Evolutionary conservation across 2,329 filamentous ascomycete species (phyloP).

Genomic region (Arthrobotrys sphaeroides): DNA sequence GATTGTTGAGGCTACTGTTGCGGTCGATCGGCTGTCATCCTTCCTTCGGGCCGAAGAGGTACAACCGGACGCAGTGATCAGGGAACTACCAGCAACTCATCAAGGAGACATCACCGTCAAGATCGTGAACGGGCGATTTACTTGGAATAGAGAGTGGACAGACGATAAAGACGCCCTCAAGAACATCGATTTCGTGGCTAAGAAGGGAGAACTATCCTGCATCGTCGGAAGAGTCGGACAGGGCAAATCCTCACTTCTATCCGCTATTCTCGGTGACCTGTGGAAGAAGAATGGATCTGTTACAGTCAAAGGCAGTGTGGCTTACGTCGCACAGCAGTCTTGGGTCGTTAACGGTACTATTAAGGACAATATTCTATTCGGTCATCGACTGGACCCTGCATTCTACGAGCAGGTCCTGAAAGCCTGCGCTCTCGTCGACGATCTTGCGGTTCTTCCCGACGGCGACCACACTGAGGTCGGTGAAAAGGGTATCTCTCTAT

Average conservation of each 20-base stretch:
- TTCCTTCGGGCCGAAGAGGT: slow-evolving; percentile 90
- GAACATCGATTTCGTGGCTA: slow-evolving; percentile 85
- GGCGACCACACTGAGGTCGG: slow-evolving; percentile 97
- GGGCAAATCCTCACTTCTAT: slow-evolving; percentile 92
- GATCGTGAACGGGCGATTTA: slow-evolving; percentile 86
- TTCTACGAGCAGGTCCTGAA: slow-evolving; percentile 95
- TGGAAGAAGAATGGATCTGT: slow-evolving; percentile 90
- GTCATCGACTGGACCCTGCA: slow-evolving; percentile 87
- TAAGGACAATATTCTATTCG: slow-evolving; percentile 96
- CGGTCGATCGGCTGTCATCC: slow-evolving; percentile 81
- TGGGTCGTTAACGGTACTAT: slow-evolving; percentile 99
- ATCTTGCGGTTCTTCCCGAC: slow-evolving; percentile 91
- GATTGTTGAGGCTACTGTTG: slow-evolving; percentile 94
- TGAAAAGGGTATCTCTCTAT: slow-evolving; percentile 94
- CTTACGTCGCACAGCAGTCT: slow-evolving; percentile 89
- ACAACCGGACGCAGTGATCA: slow-evolving; percentile 80
- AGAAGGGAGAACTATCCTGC: slow-evolving; percentile 92
- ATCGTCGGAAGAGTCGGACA: slow-evolving; percentile 92
- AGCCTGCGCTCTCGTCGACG: slow-evolving; percentile 88
- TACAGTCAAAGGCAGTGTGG: slow-evolving; percentile 79
- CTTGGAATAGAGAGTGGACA: slow-evolving; percentile 76
- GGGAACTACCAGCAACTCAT: slow-evolving; percentile 75
- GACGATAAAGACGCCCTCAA: slow-evolving; percentile 71
- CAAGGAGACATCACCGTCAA: slow-evolving; percentile 85
- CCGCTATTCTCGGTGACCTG: slow-evolving; percentile 86